Percentiles rank a stretch among this genome's conserved stretches.
phyloP scores from a whole-genome alignment of 2,329 filamentous ascomycete species.

The Scedosporium apiospermum region DNA sequence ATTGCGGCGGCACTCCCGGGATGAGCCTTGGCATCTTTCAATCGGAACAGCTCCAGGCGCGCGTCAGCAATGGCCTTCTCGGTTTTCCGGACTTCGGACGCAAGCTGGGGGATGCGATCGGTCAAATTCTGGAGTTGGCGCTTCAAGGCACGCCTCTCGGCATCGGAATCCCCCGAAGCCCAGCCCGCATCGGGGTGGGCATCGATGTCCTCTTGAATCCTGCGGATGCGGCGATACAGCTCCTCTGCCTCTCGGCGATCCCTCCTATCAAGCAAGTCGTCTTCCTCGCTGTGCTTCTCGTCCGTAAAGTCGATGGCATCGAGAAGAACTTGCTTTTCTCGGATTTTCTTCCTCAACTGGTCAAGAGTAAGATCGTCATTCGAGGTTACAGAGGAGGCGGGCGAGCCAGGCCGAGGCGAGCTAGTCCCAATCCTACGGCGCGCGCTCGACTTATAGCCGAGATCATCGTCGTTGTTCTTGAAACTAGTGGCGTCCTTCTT shows the following conservation, averaged over 20 bases:
- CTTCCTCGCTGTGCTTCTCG: slow-evolving; percentile 80
- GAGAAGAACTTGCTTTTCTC: slow-evolving; percentile 85
- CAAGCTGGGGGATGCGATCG: slow-evolving; percentile 83
- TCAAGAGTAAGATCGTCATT: slow-evolving; percentile 79
- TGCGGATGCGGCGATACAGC: slow-evolving; percentile 82
- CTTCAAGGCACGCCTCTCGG: slow-evolving; percentile 76
- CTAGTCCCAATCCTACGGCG: slow-evolving; percentile 73
- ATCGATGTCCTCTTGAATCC: slow-evolving; percentile 91
- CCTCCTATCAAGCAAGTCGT: slow-evolving; percentile 81
- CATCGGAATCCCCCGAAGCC: slow-evolving; percentile 68
- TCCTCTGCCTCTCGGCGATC: slow-evolving; percentile 91
- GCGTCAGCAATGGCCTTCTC: slow-evolving; percentile 91
- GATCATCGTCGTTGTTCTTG: slow-evolving; percentile 88
- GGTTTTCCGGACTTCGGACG: slow-evolving; percentile 81
- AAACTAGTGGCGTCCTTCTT: slow-evolving; percentile 97
- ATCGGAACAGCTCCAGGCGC: slow-evolving; percentile 81
- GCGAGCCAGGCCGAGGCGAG: slow-evolving; percentile 73
- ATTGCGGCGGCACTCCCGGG: slow-evolving; percentile 72
- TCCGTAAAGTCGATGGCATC: slow-evolving; percentile 96
- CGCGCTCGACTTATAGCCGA: slow-evolving; percentile 89
- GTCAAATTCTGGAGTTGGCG: slow-evolving; percentile 82
- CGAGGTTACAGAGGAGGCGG: slow-evolving; percentile 54
- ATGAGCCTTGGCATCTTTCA: slow-evolving; percentile 87
- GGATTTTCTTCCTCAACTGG: slow-evolving; percentile 84
- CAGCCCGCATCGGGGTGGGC: slow-evolving; percentile 67